Evolutionary conservation across 306 rosid species (phyloP), one percentile per base, ranked within the genome.

Genomic region (Vachellia pachyceras): DNA sequence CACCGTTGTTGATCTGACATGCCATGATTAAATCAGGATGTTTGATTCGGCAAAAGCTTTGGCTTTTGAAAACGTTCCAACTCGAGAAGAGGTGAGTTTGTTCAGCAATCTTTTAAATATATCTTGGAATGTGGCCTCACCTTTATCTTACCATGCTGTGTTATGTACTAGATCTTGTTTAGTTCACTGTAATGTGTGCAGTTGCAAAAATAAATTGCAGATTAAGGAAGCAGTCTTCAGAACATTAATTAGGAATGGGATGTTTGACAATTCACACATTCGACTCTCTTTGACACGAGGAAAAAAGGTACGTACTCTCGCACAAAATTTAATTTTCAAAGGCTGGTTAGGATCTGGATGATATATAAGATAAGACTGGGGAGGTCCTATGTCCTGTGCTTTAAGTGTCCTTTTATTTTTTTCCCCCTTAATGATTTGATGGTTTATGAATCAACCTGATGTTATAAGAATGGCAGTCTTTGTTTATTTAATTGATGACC

Each of bases 21-120:
- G 33, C 52, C 72, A 77, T 73, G 57, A 70, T 73, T 77, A 64
- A 83, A 3, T 45, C 78, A 93, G 97, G 88, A 63, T 93, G 83
- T 91, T 90, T 82, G 97, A 93, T 89, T 93, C 97, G 1, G 92
- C 97, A 73, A 93, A 91, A 87, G 97, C 97, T 74, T 87, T 93
- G 89, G 97, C 94, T 69, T 93, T 93, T 80, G 77, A 84, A 72
- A 91, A 91, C 61, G 90, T 93, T 85, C 97, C 94, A 68, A 82
- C 90, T 72, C 88, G 86, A 2, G 89, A 90, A 60, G 92, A 90
- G 93, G 97, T 93, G 77, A 81, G 46, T 76, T 12, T n/a, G n/a
- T 72, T 66, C 46, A 64, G 58, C 41, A 49, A 39, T 71, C 66
- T 64, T 35, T 79, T 20, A 66, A 8, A 23, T 70, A n/a, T 45